Conservation (phyloP, 2,329 filamentous ascomycete genomes). For the Penicillium olsonii region DNA sequence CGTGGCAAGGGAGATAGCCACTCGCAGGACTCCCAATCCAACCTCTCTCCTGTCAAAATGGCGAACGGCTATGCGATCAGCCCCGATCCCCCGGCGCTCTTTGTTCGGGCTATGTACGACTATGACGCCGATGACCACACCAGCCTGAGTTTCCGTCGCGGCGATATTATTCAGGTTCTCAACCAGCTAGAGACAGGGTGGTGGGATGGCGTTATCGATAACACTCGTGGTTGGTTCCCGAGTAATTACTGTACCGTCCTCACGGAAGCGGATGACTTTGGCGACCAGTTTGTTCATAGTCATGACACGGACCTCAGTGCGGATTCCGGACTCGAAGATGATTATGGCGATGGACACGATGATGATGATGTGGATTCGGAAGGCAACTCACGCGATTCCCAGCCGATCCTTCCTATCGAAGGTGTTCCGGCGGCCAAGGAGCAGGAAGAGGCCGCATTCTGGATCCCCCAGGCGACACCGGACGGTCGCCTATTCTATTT, state of each 20-base stretch:
- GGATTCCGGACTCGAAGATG: conserved; percentile 58
- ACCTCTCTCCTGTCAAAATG: conserved; percentile 32
- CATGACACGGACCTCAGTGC: conserved; percentile 56
- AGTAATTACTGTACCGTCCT: conserved; percentile 97
- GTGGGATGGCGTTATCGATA: conserved; percentile 99
- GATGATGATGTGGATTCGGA: conserved; percentile 69
- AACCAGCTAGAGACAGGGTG: conserved; percentile 97
- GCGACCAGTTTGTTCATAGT: conserved; percentile 60
- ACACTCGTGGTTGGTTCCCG: conserved; percentile 96
- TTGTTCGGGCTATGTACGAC: conserved; percentile 94
- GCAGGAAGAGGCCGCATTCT: conserved; percentile 90
- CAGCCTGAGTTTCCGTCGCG: conserved; percentile 93
- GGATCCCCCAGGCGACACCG: conserved; percentile 95
- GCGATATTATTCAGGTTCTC: conserved; percentile 97
- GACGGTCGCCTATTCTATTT: conserved; percentile 96
- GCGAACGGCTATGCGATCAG: conserved; percentile 35
- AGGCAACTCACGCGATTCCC: conserved; percentile 64
- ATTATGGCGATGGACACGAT: conserved; percentile 62
- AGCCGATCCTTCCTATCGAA: conserved; percentile 67
- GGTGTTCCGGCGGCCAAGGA: conserved; percentile 59
- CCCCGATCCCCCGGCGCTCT: conserved; percentile 61
- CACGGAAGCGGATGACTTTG: conserved; percentile 70
- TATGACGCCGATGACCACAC: conserved; percentile 97
- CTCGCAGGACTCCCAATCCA: conserved; percentile 23
- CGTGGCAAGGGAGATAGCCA: conserved; percentile 34